Percentiles rank a stretch among this genome's conserved stretches.
These are phyloP conservation scores for Trichoderma aggressivum DNA, from an alignment of 2,329 filamentous ascomycete genomes.

Conservation along the genomic window DNA sequence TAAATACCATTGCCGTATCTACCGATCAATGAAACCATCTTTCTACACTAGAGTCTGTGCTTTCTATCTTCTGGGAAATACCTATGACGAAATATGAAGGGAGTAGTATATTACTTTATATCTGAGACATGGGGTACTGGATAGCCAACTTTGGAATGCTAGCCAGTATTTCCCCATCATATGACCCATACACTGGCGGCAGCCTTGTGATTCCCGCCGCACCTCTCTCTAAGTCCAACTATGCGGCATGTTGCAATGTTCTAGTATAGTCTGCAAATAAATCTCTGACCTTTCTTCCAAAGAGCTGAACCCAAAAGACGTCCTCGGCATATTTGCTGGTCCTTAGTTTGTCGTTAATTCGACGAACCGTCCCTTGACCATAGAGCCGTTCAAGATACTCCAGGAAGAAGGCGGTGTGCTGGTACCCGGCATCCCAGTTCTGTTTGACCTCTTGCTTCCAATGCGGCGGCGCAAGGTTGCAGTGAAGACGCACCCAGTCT, in stretches of 20 bases:
- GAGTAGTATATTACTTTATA: neutral
- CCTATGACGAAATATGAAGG: neutral
- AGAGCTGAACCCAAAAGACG: conserved; percentile 64
- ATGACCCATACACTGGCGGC: neutral
- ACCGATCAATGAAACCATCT: neutral
- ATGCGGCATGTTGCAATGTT: conserved; percentile 19
- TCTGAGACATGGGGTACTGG: neutral
- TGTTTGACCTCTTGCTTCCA: conserved; percentile 63
- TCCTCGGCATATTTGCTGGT: conserved; percentile 61
- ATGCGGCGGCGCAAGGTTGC: conserved; percentile 72
- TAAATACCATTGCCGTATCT: neutral
- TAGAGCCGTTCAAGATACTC: conserved; percentile 74
- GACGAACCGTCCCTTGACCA: conserved; percentile 56
- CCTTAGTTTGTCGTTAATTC: conserved; percentile 65
- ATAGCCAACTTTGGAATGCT: neutral
- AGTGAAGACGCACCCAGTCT: conserved; percentile 82
- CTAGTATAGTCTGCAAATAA: conserved; percentile 72
- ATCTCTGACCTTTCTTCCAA: conserved; percentile 62
- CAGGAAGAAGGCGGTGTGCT: conserved; percentile 87
- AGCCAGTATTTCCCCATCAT: neutral
- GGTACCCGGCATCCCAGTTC: conserved; percentile 86
- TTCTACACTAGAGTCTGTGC: neutral
- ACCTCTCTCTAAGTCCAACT: too few species aligned
- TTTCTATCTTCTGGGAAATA: neutral
- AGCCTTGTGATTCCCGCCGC: neutral